Evolutionary conservation across 306 rosid species (phyloP).

Genomic region (Canavalia ensiformis): DNA sequence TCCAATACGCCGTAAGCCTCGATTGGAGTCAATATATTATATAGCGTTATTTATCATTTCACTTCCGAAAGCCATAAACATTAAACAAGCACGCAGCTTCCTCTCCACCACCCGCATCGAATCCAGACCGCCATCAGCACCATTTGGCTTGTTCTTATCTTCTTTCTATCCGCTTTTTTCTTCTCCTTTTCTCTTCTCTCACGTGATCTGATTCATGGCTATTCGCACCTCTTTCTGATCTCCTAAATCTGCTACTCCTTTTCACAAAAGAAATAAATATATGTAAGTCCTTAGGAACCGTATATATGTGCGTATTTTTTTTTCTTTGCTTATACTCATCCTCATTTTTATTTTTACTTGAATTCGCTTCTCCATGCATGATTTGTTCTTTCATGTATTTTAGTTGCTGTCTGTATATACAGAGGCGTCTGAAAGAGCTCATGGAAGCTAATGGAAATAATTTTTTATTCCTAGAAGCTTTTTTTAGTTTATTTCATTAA

Average conservation of each 20-base stretch:
- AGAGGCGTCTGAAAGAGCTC: no score
- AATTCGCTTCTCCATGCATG: constrained; percentile 4
- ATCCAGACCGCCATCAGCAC: neutral
- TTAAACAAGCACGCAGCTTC: neutral
- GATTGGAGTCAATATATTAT: no score
- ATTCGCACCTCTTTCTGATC: constrained; percentile 7
- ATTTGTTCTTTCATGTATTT: neutral
- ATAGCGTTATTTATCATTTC: neutral
- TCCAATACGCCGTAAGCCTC: no score
- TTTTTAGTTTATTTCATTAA: no score
- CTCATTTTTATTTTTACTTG: neutral
- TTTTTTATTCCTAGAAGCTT: no score
- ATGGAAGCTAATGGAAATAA: no score
- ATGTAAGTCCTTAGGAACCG: constrained; percentile 12
- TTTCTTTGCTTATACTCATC: neutral
- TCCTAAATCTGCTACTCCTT: constrained; percentile 32
- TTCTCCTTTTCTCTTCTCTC: neutral
- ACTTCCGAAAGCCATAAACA: neutral
- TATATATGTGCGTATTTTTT: neutral
- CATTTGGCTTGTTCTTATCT: no score
- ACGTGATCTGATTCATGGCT: constrained; percentile 9
- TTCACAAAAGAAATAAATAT: neutral
- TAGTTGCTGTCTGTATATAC: neutral
- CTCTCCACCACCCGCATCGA: neutral
- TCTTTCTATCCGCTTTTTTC: neutral